phyloP scores from a whole-genome alignment of 495 filamentous ascomycete species.

The Neurospora pannonica region DNA sequence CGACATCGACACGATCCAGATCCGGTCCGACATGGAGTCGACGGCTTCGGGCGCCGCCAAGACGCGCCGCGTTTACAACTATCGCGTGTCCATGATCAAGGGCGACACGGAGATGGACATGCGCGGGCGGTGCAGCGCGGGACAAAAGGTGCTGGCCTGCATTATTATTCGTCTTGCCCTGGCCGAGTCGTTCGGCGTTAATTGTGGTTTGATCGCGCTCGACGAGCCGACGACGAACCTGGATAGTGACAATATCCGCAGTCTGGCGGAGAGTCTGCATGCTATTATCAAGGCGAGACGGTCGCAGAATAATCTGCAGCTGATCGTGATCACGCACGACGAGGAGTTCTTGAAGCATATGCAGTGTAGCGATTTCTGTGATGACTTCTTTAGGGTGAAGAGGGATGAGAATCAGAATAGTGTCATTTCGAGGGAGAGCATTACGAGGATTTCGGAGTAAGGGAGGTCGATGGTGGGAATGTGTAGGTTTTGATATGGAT shows the following conservation, averaged over 20 bases:
- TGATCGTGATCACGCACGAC: slow-evolving; percentile 98
- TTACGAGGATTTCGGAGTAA: slow-evolving; percentile 42
- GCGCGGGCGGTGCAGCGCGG: slow-evolving; percentile 93
- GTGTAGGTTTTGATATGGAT: not conserved
- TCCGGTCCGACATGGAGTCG: slow-evolving; percentile 77
- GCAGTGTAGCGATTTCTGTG: slow-evolving; percentile 89
- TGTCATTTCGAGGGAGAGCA: slow-evolving; percentile 65
- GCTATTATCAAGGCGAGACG: slow-evolving; percentile 78
- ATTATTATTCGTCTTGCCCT: slow-evolving; percentile 97
- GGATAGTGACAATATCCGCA: slow-evolving; percentile 86
- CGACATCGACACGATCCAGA: slow-evolving; percentile 93
- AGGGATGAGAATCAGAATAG: slow-evolving; percentile 82
- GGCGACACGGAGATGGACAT: slow-evolving; percentile 98
- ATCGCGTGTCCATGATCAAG: slow-evolving; percentile 98
- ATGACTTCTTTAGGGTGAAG: slow-evolving; percentile 79
- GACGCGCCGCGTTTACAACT: slow-evolving; percentile 85
- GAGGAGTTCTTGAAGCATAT: slow-evolving; percentile 92
- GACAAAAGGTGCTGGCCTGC: slow-evolving; percentile 89
- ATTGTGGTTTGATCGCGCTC: slow-evolving; percentile 92
- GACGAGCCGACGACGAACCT: slow-evolving; percentile 98
- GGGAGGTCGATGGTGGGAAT: not conserved
- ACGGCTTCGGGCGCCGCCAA: slow-evolving; percentile 27
- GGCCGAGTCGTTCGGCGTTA: slow-evolving; percentile 92
- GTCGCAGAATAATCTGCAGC: slow-evolving; percentile 87
- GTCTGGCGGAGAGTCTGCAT: slow-evolving; percentile 74